Evolutionary conservation across 1,139 yeast genomes (phyloP), one percentile per base, ranked within the genome.

Genomic region (Yamadazyma triangularis): DNA sequence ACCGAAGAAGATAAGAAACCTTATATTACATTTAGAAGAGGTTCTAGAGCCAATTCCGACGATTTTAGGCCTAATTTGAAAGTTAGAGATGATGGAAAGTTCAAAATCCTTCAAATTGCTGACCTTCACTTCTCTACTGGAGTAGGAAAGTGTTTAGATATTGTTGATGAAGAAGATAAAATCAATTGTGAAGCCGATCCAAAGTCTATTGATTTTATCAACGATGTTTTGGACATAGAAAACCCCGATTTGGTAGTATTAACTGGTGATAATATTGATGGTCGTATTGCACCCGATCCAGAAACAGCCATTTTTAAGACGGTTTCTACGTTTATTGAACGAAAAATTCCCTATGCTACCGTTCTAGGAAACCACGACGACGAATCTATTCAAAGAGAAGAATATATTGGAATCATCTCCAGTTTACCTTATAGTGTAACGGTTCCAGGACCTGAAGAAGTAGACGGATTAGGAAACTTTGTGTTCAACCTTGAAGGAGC

Each of bases 391-490:
- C 41, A 63, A 12, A 67, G 91, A 24, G 50, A 56, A 32, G 73
- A 77, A 39, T 48, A 84, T 22, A 80, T 85, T 73, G 47, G 62
- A 2, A 45, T 81, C 4, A 67, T 74, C 4, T 44, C 62, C 6
- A 47, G 56, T 1, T 56, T 87, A 30, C 96, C 95, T 0, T 81
- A 69, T 48, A 80, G 85, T 0, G 37, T 79, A 11, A 67, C 85
- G 0, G 49, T 54, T 16, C 43, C 65, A 2, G 89, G 94, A 0
- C 86, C 88, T 0, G 66, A 51, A 1, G 73, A 69, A 13, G 61
- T 79, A 4, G 74, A 73, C 27, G 96, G 96, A 3, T 74, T 73
- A n/a, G 96, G 96, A 0, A 88, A 88, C 55, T 86, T 82, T 46
- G 63, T 66, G 9, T 18, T 7, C 20, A 9, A 6, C 20, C 6